Conservation (phyloP, 768 basidiomycete genomes). For the Tulasnella sp. region DNA sequence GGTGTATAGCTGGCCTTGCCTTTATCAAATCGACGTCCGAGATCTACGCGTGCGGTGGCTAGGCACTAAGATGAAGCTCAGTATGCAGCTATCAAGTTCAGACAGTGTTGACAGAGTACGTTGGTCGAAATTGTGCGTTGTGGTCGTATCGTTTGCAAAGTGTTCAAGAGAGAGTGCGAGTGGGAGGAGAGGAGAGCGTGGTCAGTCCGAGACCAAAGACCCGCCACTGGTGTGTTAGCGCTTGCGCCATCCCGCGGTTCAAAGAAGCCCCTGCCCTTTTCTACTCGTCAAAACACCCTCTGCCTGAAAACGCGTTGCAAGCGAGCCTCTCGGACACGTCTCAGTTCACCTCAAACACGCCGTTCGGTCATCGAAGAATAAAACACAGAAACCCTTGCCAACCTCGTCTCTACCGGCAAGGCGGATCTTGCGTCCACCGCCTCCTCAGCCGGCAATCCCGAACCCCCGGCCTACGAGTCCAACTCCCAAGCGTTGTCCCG, state of each 20-base stretch:
- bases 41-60: neutral
- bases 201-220: constrained; percentile 14
- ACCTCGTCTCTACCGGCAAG: neutral
- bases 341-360: neutral
- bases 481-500: constrained; percentile 30
- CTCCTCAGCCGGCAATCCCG: neutral
- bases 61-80: neutral
- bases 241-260: constrained; percentile 14
- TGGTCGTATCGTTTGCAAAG: neutral
- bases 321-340: neutral
- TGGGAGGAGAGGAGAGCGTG: constrained; percentile 10
- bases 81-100: neutral
- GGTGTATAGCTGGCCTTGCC: constrained; percentile 6
- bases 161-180: neutral
- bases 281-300: constrained; percentile 9
- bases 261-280: neutral
- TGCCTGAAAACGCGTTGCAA: constrained; percentile 7
- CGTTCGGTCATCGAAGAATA: neutral
- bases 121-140: neutral
- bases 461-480: constrained; percentile 17
- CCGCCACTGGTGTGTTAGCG: neutral
- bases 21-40: constrained; percentile 18
- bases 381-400: neutral
- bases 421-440: neutral
- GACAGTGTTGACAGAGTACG: neutral